These are phyloP conservation scores for Cladorrhinum sp. DNA, from an alignment of 2,329 filamentous ascomycete species.

Conservation along the genomic window DNA sequence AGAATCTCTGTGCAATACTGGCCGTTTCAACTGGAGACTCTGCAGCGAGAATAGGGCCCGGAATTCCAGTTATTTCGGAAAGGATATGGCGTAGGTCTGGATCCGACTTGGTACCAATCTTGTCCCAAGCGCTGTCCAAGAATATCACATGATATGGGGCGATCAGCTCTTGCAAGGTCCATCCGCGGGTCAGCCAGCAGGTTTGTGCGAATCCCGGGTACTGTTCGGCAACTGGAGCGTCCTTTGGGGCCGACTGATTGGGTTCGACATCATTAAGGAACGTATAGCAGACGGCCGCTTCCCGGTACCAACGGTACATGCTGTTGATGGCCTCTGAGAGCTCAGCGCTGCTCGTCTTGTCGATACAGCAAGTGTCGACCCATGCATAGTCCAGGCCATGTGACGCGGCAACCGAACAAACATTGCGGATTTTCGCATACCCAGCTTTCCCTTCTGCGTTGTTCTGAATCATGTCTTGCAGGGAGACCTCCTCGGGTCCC, in stretches of 20 bases:
- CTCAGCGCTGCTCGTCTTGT: conserved; percentile 10
- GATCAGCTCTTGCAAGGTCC: conserved; percentile 1
- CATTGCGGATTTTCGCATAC: background rate
- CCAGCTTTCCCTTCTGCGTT: background rate
- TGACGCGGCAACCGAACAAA: background rate
- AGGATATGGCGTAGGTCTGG: background rate
- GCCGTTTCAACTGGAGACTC: background rate
- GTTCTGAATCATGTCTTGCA: background rate
- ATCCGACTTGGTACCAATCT: conserved; percentile 7
- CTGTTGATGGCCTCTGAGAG: conserved; percentile 8
- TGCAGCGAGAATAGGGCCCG: background rate
- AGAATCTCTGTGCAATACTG: conserved; percentile 11
- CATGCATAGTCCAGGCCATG: background rate
- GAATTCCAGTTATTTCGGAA: conserved; percentile 6
- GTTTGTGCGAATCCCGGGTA: background rate
- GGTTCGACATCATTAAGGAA: background rate
- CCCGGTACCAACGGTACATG: conserved; percentile 11
- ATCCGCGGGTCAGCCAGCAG: background rate
- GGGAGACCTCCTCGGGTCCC: conserved; percentile 2
- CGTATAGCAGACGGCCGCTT: conserved; percentile 41
- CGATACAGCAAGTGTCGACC: conserved; percentile 9
- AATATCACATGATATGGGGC: conserved; percentile 1
- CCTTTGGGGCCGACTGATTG: background rate
- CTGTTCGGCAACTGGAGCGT: background rate
- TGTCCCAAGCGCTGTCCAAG: background rate